These are phyloP conservation scores for Fusarium sarcochroum DNA, from an alignment of 2,329 filamentous ascomycete species.

Conservation along the genomic window DNA sequence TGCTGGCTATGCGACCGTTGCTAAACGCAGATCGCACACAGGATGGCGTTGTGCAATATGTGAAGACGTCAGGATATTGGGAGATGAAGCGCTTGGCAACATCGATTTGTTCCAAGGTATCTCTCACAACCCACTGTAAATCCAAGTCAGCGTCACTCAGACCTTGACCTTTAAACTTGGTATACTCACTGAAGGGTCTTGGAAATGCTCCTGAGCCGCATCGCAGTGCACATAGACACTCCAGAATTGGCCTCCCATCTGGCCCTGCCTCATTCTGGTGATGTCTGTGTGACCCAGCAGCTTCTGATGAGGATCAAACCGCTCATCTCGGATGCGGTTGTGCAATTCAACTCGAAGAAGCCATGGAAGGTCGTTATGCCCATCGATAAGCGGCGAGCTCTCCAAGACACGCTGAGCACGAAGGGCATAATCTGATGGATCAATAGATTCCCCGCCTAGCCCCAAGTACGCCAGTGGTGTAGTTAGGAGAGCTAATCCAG, in stretches of 20 bases:
- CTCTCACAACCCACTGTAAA: conserved; percentile 9
- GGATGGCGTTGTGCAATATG: conserved; percentile 44
- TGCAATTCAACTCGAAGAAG: not conserved
- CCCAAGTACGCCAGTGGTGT: conserved; percentile 5
- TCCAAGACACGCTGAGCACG: conserved; percentile 9
- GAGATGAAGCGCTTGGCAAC: conserved; percentile 49
- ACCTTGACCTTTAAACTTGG: not conserved
- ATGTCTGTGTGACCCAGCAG: not conserved
- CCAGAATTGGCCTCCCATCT: conserved; percentile 22
- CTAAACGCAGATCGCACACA: conserved; percentile 50
- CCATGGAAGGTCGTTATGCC: conserved; percentile 14
- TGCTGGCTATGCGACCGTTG: conserved; percentile 51
- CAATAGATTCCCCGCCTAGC: conserved; percentile 3
- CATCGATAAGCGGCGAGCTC: not conserved
- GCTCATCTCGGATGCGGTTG: not conserved
- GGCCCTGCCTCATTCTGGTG: not conserved
- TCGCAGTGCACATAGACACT: conserved; percentile 46
- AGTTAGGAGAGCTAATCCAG: conserved; percentile 6
- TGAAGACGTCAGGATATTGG: conserved; percentile 39
- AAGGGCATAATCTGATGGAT: conserved; percentile 12
- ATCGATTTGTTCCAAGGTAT: conserved; percentile 51
- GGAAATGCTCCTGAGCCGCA: conserved; percentile 36
- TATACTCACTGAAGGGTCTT: conserved; percentile 38
- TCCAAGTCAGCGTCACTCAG: conserved; percentile 1
- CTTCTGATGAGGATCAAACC: not conserved